Evolutionary conservation across 208 protist species (phyloP).

Genomic region (Leishmania guyanensis): DNA sequence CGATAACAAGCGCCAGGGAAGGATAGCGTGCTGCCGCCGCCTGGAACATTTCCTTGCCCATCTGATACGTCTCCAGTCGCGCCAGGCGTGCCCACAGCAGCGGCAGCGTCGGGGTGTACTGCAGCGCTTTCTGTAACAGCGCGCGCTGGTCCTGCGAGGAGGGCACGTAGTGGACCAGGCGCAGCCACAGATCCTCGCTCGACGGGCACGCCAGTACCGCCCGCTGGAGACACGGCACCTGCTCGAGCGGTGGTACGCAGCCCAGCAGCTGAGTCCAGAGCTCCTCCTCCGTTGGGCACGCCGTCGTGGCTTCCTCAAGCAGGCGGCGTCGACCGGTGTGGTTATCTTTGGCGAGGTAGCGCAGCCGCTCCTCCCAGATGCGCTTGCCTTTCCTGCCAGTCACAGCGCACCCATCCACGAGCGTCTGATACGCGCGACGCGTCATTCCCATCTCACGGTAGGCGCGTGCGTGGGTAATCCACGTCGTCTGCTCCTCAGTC

Average conservation of each 20-base stretch:
- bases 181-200: constrained; percentile 78
- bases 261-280: constrained; percentile 72
- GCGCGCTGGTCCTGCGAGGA: constrained; percentile 52
- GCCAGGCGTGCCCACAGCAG: constrained; percentile 76
- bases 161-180: constrained; percentile 50
- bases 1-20: constrained; percentile 69
- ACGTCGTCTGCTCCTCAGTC: constrained; percentile 78
- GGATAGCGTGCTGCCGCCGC: constrained; percentile 57
- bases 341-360: constrained; percentile 37
- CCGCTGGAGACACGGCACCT: constrained; percentile 57
- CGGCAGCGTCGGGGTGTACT: constrained; percentile 62
- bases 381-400: constrained; percentile 63
- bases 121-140: constrained; percentile 64
- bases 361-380: constrained; percentile 82
- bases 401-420: constrained; percentile 68
- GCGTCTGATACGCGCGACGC: constrained; percentile 59
- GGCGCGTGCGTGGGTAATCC: constrained; percentile 79
- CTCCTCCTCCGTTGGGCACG: constrained; percentile 58
- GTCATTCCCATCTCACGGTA: constrained; percentile 74
- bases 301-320: constrained; percentile 68
- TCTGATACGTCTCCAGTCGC: constrained; percentile 55
- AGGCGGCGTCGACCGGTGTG: constrained; percentile 47
- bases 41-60: constrained; percentile 71
- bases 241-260: constrained; percentile 50
- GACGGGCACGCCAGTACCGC: constrained; percentile 74